Evolutionary conservation across 163 green algal genomes (phyloP), one percentile per base, ranked within the genome.

Genomic region (Chloromonas sp.): DNA sequence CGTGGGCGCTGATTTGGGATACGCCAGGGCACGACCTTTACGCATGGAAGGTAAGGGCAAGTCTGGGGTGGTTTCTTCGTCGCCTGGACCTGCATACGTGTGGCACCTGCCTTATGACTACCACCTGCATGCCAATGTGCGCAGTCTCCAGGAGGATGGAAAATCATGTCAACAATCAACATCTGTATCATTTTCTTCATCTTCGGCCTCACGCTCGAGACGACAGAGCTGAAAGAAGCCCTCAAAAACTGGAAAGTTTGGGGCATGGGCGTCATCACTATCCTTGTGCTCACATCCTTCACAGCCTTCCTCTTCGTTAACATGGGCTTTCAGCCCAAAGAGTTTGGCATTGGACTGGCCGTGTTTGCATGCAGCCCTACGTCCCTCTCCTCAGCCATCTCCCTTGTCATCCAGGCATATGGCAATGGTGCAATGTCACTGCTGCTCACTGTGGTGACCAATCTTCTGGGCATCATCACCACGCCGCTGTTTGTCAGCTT

Each of bases 341-440:
- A 94, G 85, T 97, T 96, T 81, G 86, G 87, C 11, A 91, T 92
- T 58, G 94, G 94, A 1, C 83, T 97, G 59, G 93, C 94, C n/a
- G 89, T 97, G 60, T 97, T 97, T 87, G 91, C 91, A n/a, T 93
- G 88, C 60, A 90, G 94, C 57, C 94, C 94, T 14, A 97, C 94
- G 3, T 95, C 93, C 0, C 86, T 97, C 15, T 94, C 91, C 89
- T 0, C 79, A 94, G 60, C 91, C 91, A 5, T 93, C 13, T 78
- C 92, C 0, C 84, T 96, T 36, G 90, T 94, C 0, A 93, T 90
- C 5, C 84, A 93, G 61, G 91, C 86, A 0, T 92, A 93, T 60
- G 94, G 94, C 60, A 97, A 97, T 78, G 85, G 85, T 14, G 93
- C 93, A 14, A 85, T 97, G 70, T 92, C 92, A 13, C 90, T 97